Evolutionary conservation across 129 eudicot genomes (phyloP).

Genomic region (Lactuca saligna): DNA sequence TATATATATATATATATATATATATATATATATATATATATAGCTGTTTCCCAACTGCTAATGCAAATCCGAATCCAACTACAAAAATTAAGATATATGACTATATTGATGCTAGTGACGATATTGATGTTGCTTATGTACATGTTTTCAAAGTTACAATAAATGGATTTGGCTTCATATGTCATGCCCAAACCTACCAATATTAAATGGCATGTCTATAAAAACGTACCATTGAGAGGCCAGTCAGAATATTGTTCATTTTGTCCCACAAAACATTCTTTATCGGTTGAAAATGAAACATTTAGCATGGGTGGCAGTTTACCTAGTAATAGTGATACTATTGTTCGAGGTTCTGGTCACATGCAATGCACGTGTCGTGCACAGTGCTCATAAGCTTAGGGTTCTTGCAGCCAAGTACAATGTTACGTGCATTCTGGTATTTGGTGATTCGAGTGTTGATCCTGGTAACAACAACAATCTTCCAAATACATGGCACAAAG

Average conservation of each 20-base stretch:
- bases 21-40: too few relatives aligned
- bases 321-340: constrained; percentile 12
- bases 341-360: constrained; percentile 14
- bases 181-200: constrained; percentile 31
- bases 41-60: too few relatives aligned
- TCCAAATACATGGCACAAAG: constrained; percentile 36
- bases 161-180: not conserved
- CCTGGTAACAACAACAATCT: constrained; percentile 69
- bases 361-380: constrained; percentile 27
- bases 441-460: constrained; percentile 78
- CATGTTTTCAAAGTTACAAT: not conserved
- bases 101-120: too few relatives aligned
- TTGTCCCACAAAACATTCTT: not conserved
- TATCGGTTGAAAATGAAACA: constrained; percentile 25
- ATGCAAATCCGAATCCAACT: too few relatives aligned
- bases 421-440: constrained; percentile 49
- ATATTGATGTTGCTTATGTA: not conserved
- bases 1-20: too few relatives aligned
- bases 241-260: not conserved
- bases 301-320: constrained; percentile 11
- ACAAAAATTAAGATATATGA: too few relatives aligned
- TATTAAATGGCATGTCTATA: constrained; percentile 25
- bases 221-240: constrained; percentile 11
- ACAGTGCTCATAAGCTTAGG: constrained; percentile 27
- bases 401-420: constrained; percentile 42